Evolutionary conservation across 257 asterid species (phyloP), one percentile per base, ranked within the genome.

Genomic region (Nicotiana otophora): DNA sequence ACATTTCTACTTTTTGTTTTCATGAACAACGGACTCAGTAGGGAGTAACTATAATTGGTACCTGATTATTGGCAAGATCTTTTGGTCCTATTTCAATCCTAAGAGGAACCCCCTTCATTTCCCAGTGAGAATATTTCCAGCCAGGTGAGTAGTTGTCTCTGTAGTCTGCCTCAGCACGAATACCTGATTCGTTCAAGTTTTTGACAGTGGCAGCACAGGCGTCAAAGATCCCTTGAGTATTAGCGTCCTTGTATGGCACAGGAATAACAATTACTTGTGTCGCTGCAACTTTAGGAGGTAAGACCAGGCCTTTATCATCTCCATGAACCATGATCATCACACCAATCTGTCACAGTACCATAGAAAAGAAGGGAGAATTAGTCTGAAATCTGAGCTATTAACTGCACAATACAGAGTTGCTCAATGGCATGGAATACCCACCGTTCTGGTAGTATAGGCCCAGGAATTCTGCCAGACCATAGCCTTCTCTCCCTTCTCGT

Each of bases 381-480:
- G 42, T 17, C 23, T 39, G 60, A 23, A 74, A 62, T 62, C 53
- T 5, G 20, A 66, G 33, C 62, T 51, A 75, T 36, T 58, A 51
- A 46, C 8, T 23, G 30, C 12, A 33, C 54, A 62, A 68, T 26
- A 26, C 30, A 81, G 70, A 19, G 63, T 42, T 48, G 8, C 2
- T 15, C 48, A 60, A 28, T 75, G 30, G 72, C 61, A 58, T 74
- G 55, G 36, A 62, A 79, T 4, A 23, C 79, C 88, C 86, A 96
- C 99, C 82, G 99, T 92, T 90, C 99, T 88, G 79, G 99, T 96
- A 63, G 97, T 94, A 85, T 93, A 96, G 36, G 98, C 99, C 99
- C 99, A 96, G 12, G 98, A 96, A 85, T 96, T 96, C 89, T 96
- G 99, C 99, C 99, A 96, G 76, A 91, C 99, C 98, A 94, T 89